Evolutionary conservation across 2,329 filamentous ascomycete genomes (phyloP).

Genomic region (Cladophialophora psammophila): DNA sequence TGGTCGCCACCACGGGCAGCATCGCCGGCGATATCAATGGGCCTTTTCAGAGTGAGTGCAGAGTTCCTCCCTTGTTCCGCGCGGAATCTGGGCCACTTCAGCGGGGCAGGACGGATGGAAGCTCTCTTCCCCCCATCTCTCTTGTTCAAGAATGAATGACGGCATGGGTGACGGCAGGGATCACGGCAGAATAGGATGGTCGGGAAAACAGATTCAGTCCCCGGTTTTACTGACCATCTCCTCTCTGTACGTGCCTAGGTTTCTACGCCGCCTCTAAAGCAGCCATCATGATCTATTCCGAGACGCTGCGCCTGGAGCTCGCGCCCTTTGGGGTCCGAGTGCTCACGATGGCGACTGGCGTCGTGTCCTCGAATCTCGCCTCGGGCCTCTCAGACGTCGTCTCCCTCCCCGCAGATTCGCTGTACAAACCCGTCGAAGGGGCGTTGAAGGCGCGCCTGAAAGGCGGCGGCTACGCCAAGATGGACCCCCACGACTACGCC

Average conservation of each 20-base stretch:
- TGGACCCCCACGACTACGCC: not conserved
- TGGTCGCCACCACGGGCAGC: constrained; percentile 41
- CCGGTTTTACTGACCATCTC: too few relatives aligned
- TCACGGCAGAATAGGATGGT: too few relatives aligned
- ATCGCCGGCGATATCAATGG: constrained; percentile 45
- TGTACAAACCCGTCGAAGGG: too few relatives aligned
- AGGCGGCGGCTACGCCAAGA: not conserved
- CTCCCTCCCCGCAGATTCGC: too few relatives aligned
- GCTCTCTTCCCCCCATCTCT: too few relatives aligned
- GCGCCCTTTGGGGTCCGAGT: constrained; percentile 55
- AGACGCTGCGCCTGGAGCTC: constrained; percentile 61
- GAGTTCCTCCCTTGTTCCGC: too few relatives aligned
- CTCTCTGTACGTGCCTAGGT: not conserved
- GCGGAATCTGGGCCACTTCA: too few relatives aligned
- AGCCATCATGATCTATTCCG: constrained; percentile 63
- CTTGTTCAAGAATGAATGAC: too few relatives aligned
- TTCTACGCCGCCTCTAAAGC: constrained; percentile 66
- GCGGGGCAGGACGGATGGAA: too few relatives aligned
- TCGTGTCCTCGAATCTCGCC: constrained; percentile 63
- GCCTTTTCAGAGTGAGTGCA: constrained; percentile 1
- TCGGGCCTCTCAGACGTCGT: not conserved
- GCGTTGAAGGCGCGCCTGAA: too few relatives aligned
- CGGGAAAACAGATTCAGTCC: too few relatives aligned
- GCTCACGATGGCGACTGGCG: constrained; percentile 64
- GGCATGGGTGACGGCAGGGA: too few relatives aligned